Evolutionary conservation across 495 filamentous ascomycete species (phyloP).

Genomic region (Penicillium malachiteum): DNA sequence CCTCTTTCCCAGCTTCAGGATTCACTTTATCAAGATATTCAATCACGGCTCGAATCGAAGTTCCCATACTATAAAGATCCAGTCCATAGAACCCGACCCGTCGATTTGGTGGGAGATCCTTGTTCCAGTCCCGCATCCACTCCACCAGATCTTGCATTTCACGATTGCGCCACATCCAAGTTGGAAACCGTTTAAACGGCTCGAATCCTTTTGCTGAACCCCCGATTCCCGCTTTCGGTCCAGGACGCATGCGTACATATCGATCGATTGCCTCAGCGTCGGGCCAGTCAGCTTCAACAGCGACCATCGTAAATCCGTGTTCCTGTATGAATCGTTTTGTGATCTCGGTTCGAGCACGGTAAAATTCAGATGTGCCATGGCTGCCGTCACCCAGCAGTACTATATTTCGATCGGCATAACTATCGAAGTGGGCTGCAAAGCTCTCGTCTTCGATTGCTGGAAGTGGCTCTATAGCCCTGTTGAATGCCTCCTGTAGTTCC

Average conservation of each 20-base stretch:
- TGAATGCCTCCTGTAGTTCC: slow-evolving; percentile 35
- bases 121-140: slow-evolving; percentile 53
- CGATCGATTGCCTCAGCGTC: slow-evolving; percentile 57
- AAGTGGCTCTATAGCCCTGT: slow-evolving; percentile 37
- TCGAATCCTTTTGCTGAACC: slow-evolving; percentile 29
- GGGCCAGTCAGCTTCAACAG: slow-evolving; percentile 60
- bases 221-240: slow-evolving; percentile 33
- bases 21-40: slow-evolving; percentile 54
- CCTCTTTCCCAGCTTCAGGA: slow-evolving; percentile 42
- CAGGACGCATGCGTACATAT: slow-evolving; percentile 52
- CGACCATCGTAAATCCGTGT: slow-evolving; percentile 57
- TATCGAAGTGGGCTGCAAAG: slow-evolving; percentile 46
- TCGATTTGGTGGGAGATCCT: slow-evolving; percentile 25
- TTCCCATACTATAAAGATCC: slow-evolving; percentile 55
- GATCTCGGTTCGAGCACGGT: slow-evolving; percentile 53
- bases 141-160: slow-evolving; percentile 58
- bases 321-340: slow-evolving; percentile 52
- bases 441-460: slow-evolving; percentile 34
- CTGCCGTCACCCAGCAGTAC: slow-evolving; percentile 57
- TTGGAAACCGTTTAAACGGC: slow-evolving; percentile 55
- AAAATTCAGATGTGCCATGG: slow-evolving; percentile 62
- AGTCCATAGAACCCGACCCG: slow-evolving; percentile 54
- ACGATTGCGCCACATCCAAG: slow-evolving; percentile 62
- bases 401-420: slow-evolving; percentile 41
- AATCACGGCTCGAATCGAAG: slow-evolving; percentile 51